phyloP scores from a whole-genome alignment of 2,329 filamentous ascomycete species.

The Monilinia fructicola region DNA sequence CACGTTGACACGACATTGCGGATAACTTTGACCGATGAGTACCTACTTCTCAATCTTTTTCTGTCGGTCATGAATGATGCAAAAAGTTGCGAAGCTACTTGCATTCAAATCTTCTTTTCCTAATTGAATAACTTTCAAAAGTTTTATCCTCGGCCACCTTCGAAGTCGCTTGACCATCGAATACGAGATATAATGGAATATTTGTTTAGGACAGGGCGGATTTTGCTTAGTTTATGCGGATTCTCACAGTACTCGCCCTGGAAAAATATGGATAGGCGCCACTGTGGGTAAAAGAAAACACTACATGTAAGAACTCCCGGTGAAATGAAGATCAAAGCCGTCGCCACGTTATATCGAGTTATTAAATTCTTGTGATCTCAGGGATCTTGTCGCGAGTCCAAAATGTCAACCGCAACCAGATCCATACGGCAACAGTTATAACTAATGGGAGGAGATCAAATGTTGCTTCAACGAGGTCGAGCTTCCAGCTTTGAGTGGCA shows the following conservation, averaged over 20 bases:
- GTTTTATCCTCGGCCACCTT: background rate
- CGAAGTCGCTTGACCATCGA: background rate
- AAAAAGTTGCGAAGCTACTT: background rate
- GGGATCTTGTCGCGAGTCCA: constrained; percentile 26
- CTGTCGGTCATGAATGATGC: background rate
- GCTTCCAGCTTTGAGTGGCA: constrained; percentile 31
- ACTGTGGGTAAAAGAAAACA: background rate
- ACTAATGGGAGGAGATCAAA: constrained; percentile 32
- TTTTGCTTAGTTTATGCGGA: background rate
- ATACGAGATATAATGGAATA: background rate
- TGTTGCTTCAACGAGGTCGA: constrained; percentile 31
- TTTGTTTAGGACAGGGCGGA: background rate
- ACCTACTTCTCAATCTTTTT: background rate
- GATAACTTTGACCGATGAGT: constrained; percentile 1
- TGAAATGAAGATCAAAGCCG: background rate
- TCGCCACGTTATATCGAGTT: background rate
- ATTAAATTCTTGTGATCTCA: constrained; percentile 27
- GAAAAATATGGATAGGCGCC: background rate
- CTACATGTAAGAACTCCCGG: background rate
- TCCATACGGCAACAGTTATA: constrained; percentile 28
- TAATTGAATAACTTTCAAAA: background rate
- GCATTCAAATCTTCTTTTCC: background rate
- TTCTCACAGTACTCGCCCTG: background rate
- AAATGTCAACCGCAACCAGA: constrained; percentile 28
- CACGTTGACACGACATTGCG: constrained; percentile 10